phyloP scores from a whole-genome alignment of 805 yeast genomes.

The Pichia phayaonensis region DNA sequence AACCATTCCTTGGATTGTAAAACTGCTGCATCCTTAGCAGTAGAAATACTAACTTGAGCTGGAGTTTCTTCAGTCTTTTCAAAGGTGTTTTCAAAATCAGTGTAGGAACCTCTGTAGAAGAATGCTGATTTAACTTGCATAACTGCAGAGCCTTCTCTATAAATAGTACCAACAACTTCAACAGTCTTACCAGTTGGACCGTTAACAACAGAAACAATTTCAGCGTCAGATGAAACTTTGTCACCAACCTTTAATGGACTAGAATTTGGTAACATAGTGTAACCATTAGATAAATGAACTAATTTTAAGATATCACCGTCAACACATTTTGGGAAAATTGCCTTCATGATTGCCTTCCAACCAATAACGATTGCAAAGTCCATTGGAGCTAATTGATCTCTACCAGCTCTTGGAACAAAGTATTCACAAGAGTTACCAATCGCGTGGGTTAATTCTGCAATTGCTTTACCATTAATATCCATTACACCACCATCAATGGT shows the following conservation, averaged over 20 bases:
- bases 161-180: slow-evolving; percentile 85
- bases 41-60: slow-evolving; percentile 61
- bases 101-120: slow-evolving; percentile 91
- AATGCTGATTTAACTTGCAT: slow-evolving; percentile 93
- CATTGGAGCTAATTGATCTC: slow-evolving; percentile 90
- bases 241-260: slow-evolving; percentile 86
- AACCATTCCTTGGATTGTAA: slow-evolving; percentile 97
- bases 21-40: slow-evolving; percentile 87
- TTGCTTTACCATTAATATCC: slow-evolving; percentile 64
- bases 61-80: slow-evolving; percentile 83
- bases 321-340: slow-evolving; percentile 93
- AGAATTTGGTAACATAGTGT: slow-evolving; percentile 88
- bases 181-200: slow-evolving; percentile 93
- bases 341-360: slow-evolving; percentile 96
- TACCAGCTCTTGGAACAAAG: slow-evolving; percentile 81
- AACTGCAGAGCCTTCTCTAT: slow-evolving; percentile 68
- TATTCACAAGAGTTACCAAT: slow-evolving; percentile 97
- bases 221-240: slow-evolving; percentile 72
- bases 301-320: slow-evolving; percentile 93
- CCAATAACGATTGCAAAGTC: slow-evolving; percentile 98
- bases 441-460: slow-evolving; percentile 92
- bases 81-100: slow-evolving; percentile 87
- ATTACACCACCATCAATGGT: slow-evolving; percentile 64
- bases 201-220: slow-evolving; percentile 80
- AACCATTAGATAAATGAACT: slow-evolving; percentile 93